Evolutionary conservation across 176 grass and related monocot species (phyloP), one percentile per base, ranked within the genome.

Genomic region (Themeda triandra): DNA sequence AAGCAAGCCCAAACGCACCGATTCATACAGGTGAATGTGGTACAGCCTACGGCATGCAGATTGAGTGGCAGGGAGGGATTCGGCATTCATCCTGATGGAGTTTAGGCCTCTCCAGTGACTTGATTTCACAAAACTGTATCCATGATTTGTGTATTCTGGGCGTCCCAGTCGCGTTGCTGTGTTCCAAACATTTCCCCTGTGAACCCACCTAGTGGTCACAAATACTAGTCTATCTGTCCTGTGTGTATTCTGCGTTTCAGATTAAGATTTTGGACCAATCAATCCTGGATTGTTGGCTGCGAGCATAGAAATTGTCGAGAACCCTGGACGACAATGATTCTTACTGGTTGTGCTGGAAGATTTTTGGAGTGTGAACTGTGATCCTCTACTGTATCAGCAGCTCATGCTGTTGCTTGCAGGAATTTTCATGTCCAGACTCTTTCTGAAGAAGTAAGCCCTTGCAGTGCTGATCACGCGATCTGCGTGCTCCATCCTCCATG

Each of bases 1-100:
- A 85, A 96, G 86, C 91, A 99, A 91, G 89, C 96, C 96, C 8
- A 99, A 96, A 19, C 93, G 96, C 63, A 65, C 92, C 1, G 96
- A 99, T 29, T 99, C 96, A 29, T 96, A 96, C 78, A 93, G 93
- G 75, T 99, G 80, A 95, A 80, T 25, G 39, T 3, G 40, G 23
- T 79, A 41, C 58, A 49, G 17, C 49, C 49, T 53, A 53, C 17
- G 18, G 45, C 23, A 13, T 33, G 88, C 78, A 86, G 78, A 23
- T 66, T 36, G 44, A 23, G 46, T 17, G 36, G 36, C 19, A 41
- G 64, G 63, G 77, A 71, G 71, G 64, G 77, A 65, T 82, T 39
- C 17, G 21, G 28, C 48, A 25, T 68, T 69, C 31, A 6, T 73
- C 40, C 41, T 15, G 17, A 56, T 31, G 51, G 69, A 80, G 80